phyloP scores from a whole-genome alignment of 768 basidiomycete genomes.

The Boletellus sp. region DNA sequence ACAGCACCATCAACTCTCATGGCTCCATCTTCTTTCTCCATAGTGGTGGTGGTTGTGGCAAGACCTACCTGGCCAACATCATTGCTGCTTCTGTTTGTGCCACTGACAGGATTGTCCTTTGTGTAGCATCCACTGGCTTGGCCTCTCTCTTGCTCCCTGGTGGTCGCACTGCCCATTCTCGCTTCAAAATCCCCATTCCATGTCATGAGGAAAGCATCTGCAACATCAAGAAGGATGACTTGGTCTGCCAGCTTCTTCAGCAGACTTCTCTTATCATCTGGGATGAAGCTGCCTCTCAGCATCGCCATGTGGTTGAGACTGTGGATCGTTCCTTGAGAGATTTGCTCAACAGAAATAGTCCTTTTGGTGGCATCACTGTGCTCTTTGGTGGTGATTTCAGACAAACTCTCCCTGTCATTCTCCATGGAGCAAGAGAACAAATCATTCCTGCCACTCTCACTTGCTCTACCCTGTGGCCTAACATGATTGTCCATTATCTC shows the following conservation, averaged over 20 bases:
- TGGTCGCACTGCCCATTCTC: neutral
- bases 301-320: neutral
- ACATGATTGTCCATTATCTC: conserved; percentile 26
- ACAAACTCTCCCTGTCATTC: conserved; percentile 35
- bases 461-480: conserved; percentile 37
- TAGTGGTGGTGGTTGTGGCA: too few relatives aligned
- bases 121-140: too few relatives aligned
- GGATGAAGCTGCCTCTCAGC: neutral
- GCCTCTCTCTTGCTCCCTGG: neutral
- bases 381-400: too few relatives aligned
- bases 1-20: too few relatives aligned
- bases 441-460: conserved; percentile 37
- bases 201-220: too few relatives aligned
- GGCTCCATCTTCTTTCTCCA: too few relatives aligned
- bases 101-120: too few relatives aligned
- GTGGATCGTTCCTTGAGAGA: neutral
- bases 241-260: too few relatives aligned
- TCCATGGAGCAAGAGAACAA: conserved; percentile 32
- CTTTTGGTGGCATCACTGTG: neutral
- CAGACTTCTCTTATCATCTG: too few relatives aligned
- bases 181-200: neutral
- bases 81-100: too few relatives aligned
- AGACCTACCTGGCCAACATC: too few relatives aligned
- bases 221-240: too few relatives aligned
- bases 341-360: neutral